These are phyloP conservation scores for Biscogniauxia mediterranea DNA, from an alignment of 2,329 filamentous ascomycete genomes.

Conservation along the genomic window DNA sequence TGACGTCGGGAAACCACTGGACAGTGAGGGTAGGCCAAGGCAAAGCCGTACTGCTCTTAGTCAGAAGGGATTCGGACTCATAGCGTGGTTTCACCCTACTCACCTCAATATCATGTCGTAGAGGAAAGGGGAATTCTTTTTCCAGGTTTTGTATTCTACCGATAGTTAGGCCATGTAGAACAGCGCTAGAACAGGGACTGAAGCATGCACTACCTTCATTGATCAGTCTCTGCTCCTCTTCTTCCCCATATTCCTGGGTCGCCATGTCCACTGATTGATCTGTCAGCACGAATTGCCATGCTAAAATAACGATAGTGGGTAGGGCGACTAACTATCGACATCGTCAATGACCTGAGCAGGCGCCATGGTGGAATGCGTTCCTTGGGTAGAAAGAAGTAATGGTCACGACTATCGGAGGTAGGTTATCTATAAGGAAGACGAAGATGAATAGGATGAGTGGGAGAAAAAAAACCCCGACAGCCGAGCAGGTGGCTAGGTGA, in stretches of 20 bases:
- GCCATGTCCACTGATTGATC: conserved; percentile 42
- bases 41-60: conserved; percentile 65
- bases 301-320: neutral
- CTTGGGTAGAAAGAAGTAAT: neutral
- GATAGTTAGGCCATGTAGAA: conserved; percentile 10
- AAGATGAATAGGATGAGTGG: neutral
- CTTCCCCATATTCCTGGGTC: conserved; percentile 66
- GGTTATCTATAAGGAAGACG: neutral
- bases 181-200: neutral
- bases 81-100: conserved; percentile 8
- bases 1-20: conserved; percentile 96
- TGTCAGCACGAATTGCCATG: conserved; percentile 13
- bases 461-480: neutral
- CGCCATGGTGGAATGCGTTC: conserved; percentile 38
- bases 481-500: conserved; percentile 2
- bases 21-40: conserved; percentile 97
- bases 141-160: conserved; percentile 98
- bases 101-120: conserved; percentile 95
- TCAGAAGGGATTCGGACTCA: conserved; percentile 1
- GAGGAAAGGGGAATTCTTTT: conserved; percentile 98
- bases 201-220: conserved; percentile 68
- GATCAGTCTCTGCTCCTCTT: conserved; percentile 80
- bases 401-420: neutral
- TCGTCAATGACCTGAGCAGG: conserved; percentile 49
- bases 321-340: conserved; percentile 44